These are phyloP conservation scores for Hysterium pulicare DNA, from an alignment of 2,329 filamentous ascomycete genomes.

Conservation along the genomic window DNA sequence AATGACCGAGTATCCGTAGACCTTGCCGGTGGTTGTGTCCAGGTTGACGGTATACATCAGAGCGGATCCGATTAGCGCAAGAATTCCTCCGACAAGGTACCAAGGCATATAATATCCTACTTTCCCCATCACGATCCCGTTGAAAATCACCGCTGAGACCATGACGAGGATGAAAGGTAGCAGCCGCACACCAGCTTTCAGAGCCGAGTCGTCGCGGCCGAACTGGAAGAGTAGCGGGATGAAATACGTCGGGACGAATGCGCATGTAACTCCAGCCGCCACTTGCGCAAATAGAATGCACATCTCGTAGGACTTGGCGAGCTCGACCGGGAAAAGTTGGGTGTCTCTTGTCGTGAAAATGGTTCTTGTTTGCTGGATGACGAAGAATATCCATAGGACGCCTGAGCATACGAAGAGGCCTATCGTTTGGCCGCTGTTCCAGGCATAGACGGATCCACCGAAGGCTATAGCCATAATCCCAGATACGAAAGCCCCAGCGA, in stretches of 20 bases:
- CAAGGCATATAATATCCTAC: slow-evolving; percentile 21
- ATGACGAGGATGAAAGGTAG: slow-evolving; percentile 22
- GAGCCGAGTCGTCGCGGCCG: slow-evolving; percentile 13
- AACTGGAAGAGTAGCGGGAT: slow-evolving; percentile 30
- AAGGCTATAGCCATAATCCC: slow-evolving; percentile 52
- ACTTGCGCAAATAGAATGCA: background rate
- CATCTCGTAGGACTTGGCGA: slow-evolving; percentile 29
- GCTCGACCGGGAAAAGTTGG: slow-evolving; percentile 51
- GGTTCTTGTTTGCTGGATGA: slow-evolving; percentile 43
- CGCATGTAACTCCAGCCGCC: background rate
- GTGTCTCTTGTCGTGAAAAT: slow-evolving; percentile 44
- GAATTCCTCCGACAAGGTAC: slow-evolving; percentile 13
- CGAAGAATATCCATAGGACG: slow-evolving; percentile 42
- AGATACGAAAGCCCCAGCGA: slow-evolving; percentile 39
- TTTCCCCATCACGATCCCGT: slow-evolving; percentile 16
- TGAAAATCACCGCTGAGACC: slow-evolving; percentile 11
- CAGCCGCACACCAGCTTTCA: slow-evolving; percentile 20
- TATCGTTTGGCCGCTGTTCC: slow-evolving; percentile 46
- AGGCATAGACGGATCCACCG: slow-evolving; percentile 49
- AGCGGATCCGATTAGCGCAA: slow-evolving; percentile 11
- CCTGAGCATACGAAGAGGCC: slow-evolving; percentile 45
- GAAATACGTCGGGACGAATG: slow-evolving; percentile 16
- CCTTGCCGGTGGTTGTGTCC: slow-evolving; percentile 7
- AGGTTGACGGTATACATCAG: slow-evolving; percentile 17
- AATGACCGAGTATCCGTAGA: slow-evolving; percentile 24